These are phyloP conservation scores for Taiozyma sp. DNA, from an alignment of 1,139 yeast genomes.

Conservation along the genomic window DNA sequence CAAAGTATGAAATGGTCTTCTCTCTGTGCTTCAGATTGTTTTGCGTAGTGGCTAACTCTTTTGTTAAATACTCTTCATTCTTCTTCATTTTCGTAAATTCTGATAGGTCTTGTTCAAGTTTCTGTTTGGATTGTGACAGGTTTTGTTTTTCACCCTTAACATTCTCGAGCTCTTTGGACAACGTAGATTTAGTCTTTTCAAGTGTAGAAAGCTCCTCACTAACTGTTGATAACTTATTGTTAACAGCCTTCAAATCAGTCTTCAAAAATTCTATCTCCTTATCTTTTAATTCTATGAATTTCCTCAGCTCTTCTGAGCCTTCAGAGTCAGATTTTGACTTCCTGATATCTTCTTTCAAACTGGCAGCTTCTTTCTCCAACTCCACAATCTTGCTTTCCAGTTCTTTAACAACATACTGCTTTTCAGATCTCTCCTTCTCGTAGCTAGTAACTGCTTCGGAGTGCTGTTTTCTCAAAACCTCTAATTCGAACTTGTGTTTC, in stretches of 20 bases:
- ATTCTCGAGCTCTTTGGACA: conserved; percentile 31
- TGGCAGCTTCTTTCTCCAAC: background rate
- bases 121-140: conserved; percentile 15
- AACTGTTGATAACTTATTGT: conserved; percentile 1
- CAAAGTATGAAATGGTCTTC: conserved; percentile 40
- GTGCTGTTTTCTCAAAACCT: conserved; percentile 29
- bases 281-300: background rate
- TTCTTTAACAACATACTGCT: conserved; percentile 1
- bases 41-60: conserved; percentile 17
- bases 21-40: conserved; percentile 38
- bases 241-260: conserved; percentile 6
- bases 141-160: conserved; percentile 37
- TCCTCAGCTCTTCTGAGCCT: background rate
- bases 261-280: background rate
- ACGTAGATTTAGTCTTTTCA: conserved; percentile 22
- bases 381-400: background rate
- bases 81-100: conserved; percentile 29
- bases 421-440: conserved; percentile 23
- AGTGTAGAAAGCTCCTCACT: conserved; percentile 8
- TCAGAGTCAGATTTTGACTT: background rate
- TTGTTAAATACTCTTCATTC: conserved; percentile 23
- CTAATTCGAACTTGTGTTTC: conserved; percentile 26
- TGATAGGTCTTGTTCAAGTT: conserved; percentile 26
- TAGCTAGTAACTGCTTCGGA: conserved; percentile 29
- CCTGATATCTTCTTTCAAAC: conserved; percentile 10